These are phyloP conservation scores for Candida peoriensis DNA, from an alignment of 805 yeast species.

Conservation along the genomic window DNA sequence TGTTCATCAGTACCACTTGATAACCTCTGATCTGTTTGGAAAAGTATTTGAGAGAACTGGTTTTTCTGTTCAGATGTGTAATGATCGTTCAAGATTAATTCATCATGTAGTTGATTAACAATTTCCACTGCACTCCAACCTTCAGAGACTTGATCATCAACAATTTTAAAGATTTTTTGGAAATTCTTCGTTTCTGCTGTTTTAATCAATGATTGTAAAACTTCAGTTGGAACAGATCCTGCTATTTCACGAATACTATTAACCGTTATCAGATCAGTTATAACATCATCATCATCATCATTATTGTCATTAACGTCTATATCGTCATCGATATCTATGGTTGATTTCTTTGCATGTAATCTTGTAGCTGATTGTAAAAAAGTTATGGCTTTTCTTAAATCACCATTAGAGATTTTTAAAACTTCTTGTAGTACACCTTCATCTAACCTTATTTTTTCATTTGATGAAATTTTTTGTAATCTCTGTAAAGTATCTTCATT, in stretches of 20 bases:
- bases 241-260: constrained; percentile 62
- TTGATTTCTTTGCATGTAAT: constrained; percentile 29
- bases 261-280: constrained; percentile 31
- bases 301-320: constrained; percentile 31
- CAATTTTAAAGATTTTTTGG: constrained; percentile 32
- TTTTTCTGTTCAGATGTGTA: constrained; percentile 54
- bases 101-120: constrained; percentile 66
- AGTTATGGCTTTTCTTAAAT: constrained; percentile 89
- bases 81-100: constrained; percentile 49
- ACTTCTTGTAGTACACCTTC: constrained; percentile 57
- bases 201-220: constrained; percentile 37
- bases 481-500: constrained; percentile 65
- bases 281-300: constrained; percentile 17
- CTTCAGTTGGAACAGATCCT: constrained; percentile 58
- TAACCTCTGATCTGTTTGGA: constrained; percentile 69
- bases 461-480: constrained; percentile 51
- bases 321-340: constrained; percentile 28
- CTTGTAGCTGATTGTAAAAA: constrained; percentile 79
- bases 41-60: constrained; percentile 55
- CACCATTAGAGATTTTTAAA: constrained; percentile 77
- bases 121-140: constrained; percentile 83
- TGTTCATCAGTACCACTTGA: constrained; percentile 89
- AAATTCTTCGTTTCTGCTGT: constrained; percentile 31
- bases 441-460: constrained; percentile 38
- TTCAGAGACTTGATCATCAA: constrained; percentile 49